Percentiles rank a stretch among this genome's conserved stretches.
phyloP scores from a whole-genome alignment of 23 red algal genomes.

The Chondrus crispus region DNA sequence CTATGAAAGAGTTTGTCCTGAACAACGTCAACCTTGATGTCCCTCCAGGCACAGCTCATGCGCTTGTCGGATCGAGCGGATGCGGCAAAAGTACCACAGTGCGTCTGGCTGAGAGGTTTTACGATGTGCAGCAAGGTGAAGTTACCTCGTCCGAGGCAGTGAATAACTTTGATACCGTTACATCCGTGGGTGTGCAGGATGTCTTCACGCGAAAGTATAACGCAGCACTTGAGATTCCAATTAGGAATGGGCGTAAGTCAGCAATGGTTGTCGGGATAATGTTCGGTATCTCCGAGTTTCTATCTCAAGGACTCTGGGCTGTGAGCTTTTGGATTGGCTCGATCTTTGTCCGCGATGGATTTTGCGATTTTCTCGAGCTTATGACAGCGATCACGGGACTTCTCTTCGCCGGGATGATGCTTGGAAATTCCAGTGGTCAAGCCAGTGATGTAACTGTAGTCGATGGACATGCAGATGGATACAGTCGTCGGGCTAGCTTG shows the following conservation, averaged over 20 bases:
- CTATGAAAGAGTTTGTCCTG: constrained; percentile 42
- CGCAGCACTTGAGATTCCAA: constrained; percentile 41
- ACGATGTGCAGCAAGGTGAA: constrained; percentile 60
- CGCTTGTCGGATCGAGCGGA: constrained; percentile 87
- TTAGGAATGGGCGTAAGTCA: constrained; percentile 27
- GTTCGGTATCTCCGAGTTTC: constrained; percentile 68
- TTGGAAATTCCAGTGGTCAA: too few species aligned
- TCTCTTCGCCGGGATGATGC: constrained; percentile 79
- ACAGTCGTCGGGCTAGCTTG: too few species aligned
- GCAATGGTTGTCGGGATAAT: constrained; percentile 51
- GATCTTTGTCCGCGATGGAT: constrained; percentile 36
- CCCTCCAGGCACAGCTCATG: constrained; percentile 75
- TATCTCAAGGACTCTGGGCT: constrained; percentile 62
- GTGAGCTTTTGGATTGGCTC: constrained; percentile 79
- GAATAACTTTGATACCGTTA: constrained; percentile 75
- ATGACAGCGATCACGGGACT: constrained; percentile 62
- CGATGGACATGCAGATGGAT: too few species aligned
- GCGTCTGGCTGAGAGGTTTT: constrained; percentile 86
- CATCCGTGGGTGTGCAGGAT: constrained; percentile 67
- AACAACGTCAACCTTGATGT: constrained; percentile 58
- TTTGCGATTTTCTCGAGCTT: constrained; percentile 42
- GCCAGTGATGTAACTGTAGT: too few species aligned
- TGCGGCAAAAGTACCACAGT: constrained; percentile 91
- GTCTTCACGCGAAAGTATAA: constrained; percentile 56
- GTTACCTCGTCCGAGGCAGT: constrained; percentile 75